Conservation (phyloP, 2,329 filamentous ascomycete genomes). For the Aspergillus sp. region DNA sequence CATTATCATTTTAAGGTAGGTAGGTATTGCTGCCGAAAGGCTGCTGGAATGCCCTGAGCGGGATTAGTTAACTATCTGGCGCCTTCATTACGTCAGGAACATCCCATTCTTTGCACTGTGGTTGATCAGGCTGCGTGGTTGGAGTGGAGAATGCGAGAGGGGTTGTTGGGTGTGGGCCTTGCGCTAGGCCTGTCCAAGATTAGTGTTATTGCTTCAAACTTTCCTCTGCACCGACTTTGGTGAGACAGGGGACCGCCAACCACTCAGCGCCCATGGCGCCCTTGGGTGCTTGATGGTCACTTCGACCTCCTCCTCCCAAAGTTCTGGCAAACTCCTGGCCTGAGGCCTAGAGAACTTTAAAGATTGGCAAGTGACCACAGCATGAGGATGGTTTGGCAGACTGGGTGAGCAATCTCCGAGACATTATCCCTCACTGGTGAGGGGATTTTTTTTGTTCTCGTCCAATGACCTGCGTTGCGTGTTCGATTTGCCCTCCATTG, state of each 20-base stretch:
- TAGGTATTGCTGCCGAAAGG: neutral
- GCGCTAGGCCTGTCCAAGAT: neutral
- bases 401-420: neutral
- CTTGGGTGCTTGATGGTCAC: slow-evolving; percentile 3
- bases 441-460: neutral
- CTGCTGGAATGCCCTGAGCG: neutral
- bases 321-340: neutral
- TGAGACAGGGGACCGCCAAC: neutral
- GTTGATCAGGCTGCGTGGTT: neutral
- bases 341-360: neutral
- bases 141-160: slow-evolving; percentile 7
- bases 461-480: neutral
- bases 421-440: neutral
- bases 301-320: neutral
- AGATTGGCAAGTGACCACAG: neutral
- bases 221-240: slow-evolving; percentile 1
- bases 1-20: neutral
- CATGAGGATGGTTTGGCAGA: neutral
- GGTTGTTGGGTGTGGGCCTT: neutral
- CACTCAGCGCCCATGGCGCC: neutral
- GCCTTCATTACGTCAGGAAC: neutral
- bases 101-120: neutral
- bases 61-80: neutral
- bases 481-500: neutral
- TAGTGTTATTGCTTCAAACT: slow-evolving; percentile 5